A percentile compares a stretch with the other conserved stretches of the same genome.
These are phyloP conservation scores for Silene noctiflora DNA, from an alignment of 179 eudicot genomes.

Conservation along the genomic window DNA sequence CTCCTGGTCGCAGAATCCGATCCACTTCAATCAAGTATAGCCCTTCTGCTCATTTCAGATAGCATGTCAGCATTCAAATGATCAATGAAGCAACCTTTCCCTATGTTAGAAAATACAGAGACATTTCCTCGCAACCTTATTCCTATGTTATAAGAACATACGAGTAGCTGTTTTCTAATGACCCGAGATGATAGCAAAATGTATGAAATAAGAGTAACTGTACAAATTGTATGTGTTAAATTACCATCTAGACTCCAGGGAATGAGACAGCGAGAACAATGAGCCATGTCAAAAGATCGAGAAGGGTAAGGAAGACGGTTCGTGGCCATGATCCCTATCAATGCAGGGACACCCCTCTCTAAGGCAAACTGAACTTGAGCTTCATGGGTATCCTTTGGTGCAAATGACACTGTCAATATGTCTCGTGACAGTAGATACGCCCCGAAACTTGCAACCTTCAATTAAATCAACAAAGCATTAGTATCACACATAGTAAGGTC, in stretches of 20 bases:
- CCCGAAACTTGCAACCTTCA: slow-evolving; percentile 90
- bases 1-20: slow-evolving; percentile 74
- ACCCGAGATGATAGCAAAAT: no score
- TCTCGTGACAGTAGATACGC: slow-evolving; percentile 69
- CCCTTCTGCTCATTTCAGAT: slow-evolving; percentile 48
- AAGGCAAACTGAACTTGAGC: slow-evolving; percentile 93
- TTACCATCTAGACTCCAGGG: slow-evolving; percentile 75
- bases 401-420: slow-evolving; percentile 78
- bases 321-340: slow-evolving; percentile 73
- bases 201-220: no score
- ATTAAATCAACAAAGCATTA: neutral
- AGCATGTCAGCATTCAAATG: no score
- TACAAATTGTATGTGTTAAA: neutral
- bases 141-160: no score
- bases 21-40: slow-evolving; percentile 71
- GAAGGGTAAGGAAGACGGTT: slow-evolving; percentile 74
- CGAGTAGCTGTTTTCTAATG: no score
- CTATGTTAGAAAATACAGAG: no score
- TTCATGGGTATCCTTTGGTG: slow-evolving; percentile 85
- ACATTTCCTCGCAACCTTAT: no score
- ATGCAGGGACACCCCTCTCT: slow-evolving; percentile 79
- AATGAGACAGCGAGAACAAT: slow-evolving; percentile 93
- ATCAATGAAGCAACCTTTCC: neutral
- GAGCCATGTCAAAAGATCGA: slow-evolving; percentile 84
- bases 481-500: neutral